These are phyloP conservation scores for Micractinium conductrix DNA, from an alignment of 139 green algal species.

Conservation along the genomic window DNA sequence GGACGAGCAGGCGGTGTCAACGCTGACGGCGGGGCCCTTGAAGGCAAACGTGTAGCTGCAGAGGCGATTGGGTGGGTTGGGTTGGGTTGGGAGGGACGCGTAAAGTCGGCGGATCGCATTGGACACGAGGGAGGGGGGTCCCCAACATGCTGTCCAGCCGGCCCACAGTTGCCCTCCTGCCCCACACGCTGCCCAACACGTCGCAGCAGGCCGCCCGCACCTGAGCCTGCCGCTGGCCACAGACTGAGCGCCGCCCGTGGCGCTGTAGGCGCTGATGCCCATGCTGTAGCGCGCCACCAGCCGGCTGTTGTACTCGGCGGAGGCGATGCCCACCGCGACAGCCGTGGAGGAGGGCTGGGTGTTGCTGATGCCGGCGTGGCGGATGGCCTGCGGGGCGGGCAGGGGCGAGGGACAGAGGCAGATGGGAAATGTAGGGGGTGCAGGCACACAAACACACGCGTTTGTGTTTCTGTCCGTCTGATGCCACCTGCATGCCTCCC, in stretches of 20 bases:
- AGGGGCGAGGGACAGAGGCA: slow-evolving; percentile 40
- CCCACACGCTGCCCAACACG: too few relatives aligned
- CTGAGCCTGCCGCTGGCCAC: slow-evolving; percentile 75
- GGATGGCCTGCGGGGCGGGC: slow-evolving; percentile 12
- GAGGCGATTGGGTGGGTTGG: too few relatives aligned
- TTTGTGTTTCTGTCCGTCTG: too few relatives aligned
- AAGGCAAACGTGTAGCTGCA: slow-evolving; percentile 75
- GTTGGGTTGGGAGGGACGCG: too few relatives aligned
- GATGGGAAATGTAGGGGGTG: too few relatives aligned
- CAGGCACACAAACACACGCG: too few relatives aligned
- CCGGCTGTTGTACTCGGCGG: slow-evolving; percentile 85
- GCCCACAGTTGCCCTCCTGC: too few relatives aligned
- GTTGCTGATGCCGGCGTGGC: slow-evolving; percentile 18
- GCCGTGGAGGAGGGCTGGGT: slow-evolving; percentile 27
- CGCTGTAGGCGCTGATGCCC: slow-evolving; percentile 76
- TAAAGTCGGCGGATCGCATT: too few relatives aligned
- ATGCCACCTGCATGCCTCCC: too few relatives aligned
- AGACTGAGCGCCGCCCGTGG: slow-evolving; percentile 78
- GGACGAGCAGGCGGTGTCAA: slow-evolving; percentile 89
- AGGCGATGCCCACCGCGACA: slow-evolving; percentile 80
- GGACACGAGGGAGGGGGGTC: too few relatives aligned
- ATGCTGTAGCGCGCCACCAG: slow-evolving; percentile 49
- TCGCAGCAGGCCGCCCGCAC: background rate
- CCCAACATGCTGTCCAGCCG: too few relatives aligned
- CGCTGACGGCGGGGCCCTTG: slow-evolving; percentile 63